Conservation (phyloP, 1,139 yeast genomes). For the Saccharomyces pastorianus region DNA sequence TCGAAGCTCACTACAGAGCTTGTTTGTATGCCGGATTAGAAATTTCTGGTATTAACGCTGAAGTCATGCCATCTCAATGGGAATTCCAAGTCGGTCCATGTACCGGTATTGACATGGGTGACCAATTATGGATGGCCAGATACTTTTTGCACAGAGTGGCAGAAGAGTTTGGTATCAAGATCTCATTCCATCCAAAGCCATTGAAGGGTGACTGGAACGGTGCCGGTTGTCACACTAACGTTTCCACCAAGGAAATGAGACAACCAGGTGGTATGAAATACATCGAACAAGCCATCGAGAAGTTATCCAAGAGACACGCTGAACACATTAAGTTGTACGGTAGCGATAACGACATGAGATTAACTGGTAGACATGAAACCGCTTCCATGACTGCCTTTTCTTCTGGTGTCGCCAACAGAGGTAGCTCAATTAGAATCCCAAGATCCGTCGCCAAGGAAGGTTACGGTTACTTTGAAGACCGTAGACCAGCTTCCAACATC, state of each 20-base stretch:
- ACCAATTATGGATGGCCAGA: slow-evolving; percentile 93
- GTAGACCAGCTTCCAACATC: slow-evolving; percentile 99
- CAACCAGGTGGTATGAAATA: slow-evolving; percentile 89
- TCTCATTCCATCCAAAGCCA: slow-evolving; percentile 98
- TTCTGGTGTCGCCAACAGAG: slow-evolving; percentile 98
- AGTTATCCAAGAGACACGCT: slow-evolving; percentile 90
- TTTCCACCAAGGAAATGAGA: slow-evolving; percentile 88
- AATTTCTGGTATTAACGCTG: slow-evolving; percentile 96
- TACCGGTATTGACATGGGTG: slow-evolving; percentile 92
- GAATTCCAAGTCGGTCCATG: slow-evolving; percentile 99
- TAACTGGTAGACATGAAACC: slow-evolving; percentile 97
- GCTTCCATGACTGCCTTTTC: slow-evolving; percentile 88
- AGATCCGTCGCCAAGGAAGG: slow-evolving; percentile 98
- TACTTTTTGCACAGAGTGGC: slow-evolving; percentile 89
- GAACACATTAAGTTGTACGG: slow-evolving; percentile 96
- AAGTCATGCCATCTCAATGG: slow-evolving; percentile 99
- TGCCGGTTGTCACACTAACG: slow-evolving; percentile 99
- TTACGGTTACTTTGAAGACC: slow-evolving; percentile 96
- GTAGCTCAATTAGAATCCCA: slow-evolving; percentile 97
- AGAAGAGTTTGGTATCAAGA: slow-evolving; percentile 97
- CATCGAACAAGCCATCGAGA: slow-evolving; percentile 87
- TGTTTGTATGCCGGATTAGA: slow-evolving; percentile 85
- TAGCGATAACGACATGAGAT: slow-evolving; percentile 86
- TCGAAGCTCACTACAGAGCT: slow-evolving; percentile 98
- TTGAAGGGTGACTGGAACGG: slow-evolving; percentile 99